Conservation (phyloP, 306 rosid species). For the Prunus persica region Prunus_persica_NCBIv2 NC_034016.1:15024501-15025000, state of each 20-base stretch:
- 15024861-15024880: background rate
- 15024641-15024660: slow-evolving; percentile 69
- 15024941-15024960: background rate
- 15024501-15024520: background rate
- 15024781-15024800: slow-evolving; percentile 27
- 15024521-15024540: background rate
- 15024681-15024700: slow-evolving; percentile 57
- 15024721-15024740: slow-evolving; percentile 37
- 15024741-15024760: slow-evolving; percentile 55
- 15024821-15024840: background rate
- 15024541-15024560: background rate
- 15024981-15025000: background rate
- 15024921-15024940: background rate
- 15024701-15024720: slow-evolving; percentile 52
- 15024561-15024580: background rate
- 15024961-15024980: background rate
- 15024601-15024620: background rate
- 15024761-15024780: slow-evolving; percentile 19
- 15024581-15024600: background rate
- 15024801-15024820: slow-evolving; percentile 1
- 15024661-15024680: slow-evolving; percentile 51
- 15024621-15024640: slow-evolving; percentile 45
- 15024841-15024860: slow-evolving; percentile 10
- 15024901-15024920: too few relatives aligned
- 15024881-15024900: background rate